A percentile compares a stretch with the other conserved stretches of the same genome.
phyloP scores from a whole-genome alignment of 1,284 basidiomycete genomes.

The Heterobasidion occidentale region DNA sequence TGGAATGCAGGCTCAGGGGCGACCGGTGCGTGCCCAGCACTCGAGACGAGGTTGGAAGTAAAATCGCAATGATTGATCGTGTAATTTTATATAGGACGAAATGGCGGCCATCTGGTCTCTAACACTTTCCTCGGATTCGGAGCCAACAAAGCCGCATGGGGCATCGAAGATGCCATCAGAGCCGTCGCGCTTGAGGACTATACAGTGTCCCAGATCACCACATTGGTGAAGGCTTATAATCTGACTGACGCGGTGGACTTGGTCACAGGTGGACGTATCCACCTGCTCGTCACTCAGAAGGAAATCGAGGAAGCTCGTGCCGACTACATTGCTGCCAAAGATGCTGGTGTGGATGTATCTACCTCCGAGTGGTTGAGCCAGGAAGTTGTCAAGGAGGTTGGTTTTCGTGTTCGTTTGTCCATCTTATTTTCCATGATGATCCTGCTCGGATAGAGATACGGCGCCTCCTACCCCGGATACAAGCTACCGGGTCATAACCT shows the following conservation, averaged over 20 bases:
- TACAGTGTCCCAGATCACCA: constrained; percentile 39
- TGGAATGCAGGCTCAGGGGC: constrained; percentile 61
- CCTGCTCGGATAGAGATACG: constrained; percentile 37
- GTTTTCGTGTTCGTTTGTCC: too few species aligned
- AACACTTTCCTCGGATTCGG: constrained; percentile 39
- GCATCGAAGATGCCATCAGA: constrained; percentile 45
- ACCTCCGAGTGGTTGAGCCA: constrained; percentile 38
- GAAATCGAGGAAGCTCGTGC: constrained; percentile 28
- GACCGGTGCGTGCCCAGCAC: constrained; percentile 41
- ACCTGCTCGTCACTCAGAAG: constrained; percentile 40
- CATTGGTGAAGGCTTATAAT: constrained; percentile 37
- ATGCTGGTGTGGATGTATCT: constrained; percentile 42
- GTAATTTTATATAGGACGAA: constrained; percentile 42
- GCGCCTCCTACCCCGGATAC: constrained; percentile 44
- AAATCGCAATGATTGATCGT: background rate
- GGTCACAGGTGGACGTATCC: constrained; percentile 48
- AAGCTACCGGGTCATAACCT: constrained; percentile 52
- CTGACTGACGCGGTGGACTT: constrained; percentile 52
- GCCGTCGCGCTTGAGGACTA: constrained; percentile 52
- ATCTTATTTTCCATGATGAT: background rate
- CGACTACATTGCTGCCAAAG: constrained; percentile 47
- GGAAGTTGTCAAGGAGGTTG: constrained; percentile 42
- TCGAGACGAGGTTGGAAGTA: background rate
- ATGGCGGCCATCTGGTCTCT: constrained; percentile 71
- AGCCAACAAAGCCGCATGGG: constrained; percentile 29